A percentile compares a stretch with the other conserved stretches of the same genome.
Conservation (phyloP, 495 filamentous ascomycete species). For the Talaromyces proteolyticus region DNA sequence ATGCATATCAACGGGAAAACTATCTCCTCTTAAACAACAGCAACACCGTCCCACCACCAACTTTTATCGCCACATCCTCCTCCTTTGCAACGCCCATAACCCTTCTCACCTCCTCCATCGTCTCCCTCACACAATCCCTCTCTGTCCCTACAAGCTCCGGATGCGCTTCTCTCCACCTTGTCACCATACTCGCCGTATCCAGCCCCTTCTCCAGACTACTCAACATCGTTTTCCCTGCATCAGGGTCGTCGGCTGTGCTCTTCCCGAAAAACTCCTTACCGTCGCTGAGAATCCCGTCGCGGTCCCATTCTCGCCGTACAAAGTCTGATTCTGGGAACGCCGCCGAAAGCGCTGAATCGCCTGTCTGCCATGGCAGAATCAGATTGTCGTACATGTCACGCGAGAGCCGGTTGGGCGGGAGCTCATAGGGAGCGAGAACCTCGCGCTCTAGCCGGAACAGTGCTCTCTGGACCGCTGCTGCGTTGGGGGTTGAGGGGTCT, state of each 20-base stretch:
- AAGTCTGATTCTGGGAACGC: slow-evolving; percentile 35
- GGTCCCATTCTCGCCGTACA: slow-evolving; percentile 31
- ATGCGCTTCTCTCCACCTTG: slow-evolving; percentile 41
- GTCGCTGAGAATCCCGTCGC: slow-evolving; percentile 17
- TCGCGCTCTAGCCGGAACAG: slow-evolving; percentile 23
- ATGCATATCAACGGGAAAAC: too few species aligned
- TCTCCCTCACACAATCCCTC: slow-evolving; percentile 13
- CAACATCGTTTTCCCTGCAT: slow-evolving; percentile 8
- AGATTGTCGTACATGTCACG: slow-evolving; percentile 34
- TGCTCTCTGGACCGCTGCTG: slow-evolving; percentile 18
- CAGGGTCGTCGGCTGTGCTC: too few species aligned
- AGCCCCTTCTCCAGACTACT: slow-evolving; percentile 19
- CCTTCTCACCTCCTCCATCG: slow-evolving; percentile 8
- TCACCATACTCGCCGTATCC: slow-evolving; percentile 32
- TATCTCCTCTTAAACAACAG: slow-evolving; percentile 18
- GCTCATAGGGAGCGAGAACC: slow-evolving; percentile 24
- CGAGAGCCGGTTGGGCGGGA: slow-evolving; percentile 25
- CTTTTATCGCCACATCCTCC: slow-evolving; percentile 9
- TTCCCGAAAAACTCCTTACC: slow-evolving; percentile 18
- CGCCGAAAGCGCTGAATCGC: slow-evolving; percentile 9
- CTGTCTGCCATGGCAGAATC: slow-evolving; percentile 39
- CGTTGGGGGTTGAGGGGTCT: slow-evolving; percentile 28
- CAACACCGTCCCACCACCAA: slow-evolving; percentile 10
- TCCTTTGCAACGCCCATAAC: slow-evolving; percentile 7
- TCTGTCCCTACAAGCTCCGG: slow-evolving; percentile 15